A percentile compares a stretch with the other conserved stretches of the same genome.
Evolutionary conservation across 73 alveolate genomes (phyloP).

Genomic region (Durusdinium trenchii): DNA sequence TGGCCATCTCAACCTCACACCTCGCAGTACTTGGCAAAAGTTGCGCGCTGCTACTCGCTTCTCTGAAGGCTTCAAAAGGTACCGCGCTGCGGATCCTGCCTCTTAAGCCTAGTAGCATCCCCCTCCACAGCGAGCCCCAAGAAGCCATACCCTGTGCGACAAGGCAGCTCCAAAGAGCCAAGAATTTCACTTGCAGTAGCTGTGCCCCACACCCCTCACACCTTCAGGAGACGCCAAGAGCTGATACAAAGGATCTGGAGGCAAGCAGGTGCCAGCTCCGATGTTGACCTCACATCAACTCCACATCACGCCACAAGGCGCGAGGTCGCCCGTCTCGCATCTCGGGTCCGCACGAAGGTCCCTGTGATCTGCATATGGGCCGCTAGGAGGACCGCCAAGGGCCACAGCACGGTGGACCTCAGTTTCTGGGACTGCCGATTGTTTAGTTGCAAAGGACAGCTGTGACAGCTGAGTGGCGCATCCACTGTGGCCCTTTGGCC

Average conservation of each 20-base stretch:
- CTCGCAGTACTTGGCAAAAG: not conserved
- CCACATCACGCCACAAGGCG: not conserved
- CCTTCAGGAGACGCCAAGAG: slow-evolving; percentile 69
- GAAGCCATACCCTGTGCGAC: slow-evolving; percentile 25
- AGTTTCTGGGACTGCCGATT: not conserved
- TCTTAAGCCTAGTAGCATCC: slow-evolving; percentile 31
- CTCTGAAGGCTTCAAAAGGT: not conserved
- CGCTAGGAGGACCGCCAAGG: slow-evolving; percentile 47
- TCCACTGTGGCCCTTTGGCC: not conserved
- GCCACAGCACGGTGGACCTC: slow-evolving; percentile 66
- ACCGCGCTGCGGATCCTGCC: not conserved
- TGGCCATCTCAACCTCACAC: slow-evolving; percentile 37
- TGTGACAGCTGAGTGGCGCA: slow-evolving; percentile 13
- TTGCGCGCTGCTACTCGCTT: not conserved
- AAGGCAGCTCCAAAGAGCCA: not conserved
- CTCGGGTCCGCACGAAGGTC: slow-evolving; percentile 43
- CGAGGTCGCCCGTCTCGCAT: not conserved
- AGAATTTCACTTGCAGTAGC: not conserved
- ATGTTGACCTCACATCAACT: not conserved
- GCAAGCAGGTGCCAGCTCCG: slow-evolving; percentile 73
- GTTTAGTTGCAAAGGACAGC: not conserved
- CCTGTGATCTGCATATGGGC: slow-evolving; percentile 22
- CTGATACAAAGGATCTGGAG: slow-evolving; percentile 59
- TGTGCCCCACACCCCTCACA: not conserved
- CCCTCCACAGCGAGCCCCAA: slow-evolving; percentile 70